Percentiles rank a stretch among this genome's conserved stretches.
phyloP scores from a whole-genome alignment of 2,329 filamentous ascomycete species.

The Teratosphaeria pseudoeucalypti region DNA sequence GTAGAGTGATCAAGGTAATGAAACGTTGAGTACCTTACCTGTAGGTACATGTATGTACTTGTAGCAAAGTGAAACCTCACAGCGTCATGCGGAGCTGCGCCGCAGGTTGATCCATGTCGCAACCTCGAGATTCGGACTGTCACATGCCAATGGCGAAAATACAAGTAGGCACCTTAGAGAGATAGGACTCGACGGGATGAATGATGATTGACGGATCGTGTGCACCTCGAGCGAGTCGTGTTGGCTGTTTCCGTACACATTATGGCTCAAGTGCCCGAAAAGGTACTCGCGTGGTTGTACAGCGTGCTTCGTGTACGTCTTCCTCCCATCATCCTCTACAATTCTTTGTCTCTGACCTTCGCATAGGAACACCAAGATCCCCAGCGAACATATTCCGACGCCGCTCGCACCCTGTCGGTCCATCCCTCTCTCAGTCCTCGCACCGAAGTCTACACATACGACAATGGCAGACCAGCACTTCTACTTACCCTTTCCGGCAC shows the following conservation, averaged over 20 bases:
- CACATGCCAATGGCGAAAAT: not conserved
- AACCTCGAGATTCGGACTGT: not conserved
- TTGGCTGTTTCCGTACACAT: not conserved
- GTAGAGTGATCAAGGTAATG: too few relatives aligned
- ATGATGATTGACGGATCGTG: not conserved
- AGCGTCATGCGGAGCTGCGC: not conserved
- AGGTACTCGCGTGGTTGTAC: constrained; percentile 90
- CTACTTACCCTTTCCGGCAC: constrained; percentile 81
- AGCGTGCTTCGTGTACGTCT: constrained; percentile 52
- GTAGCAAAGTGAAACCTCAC: too few relatives aligned
- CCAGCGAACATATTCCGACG: constrained; percentile 84
- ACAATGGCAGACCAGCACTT: constrained; percentile 76
- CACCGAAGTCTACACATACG: constrained; percentile 93
- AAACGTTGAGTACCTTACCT: too few relatives aligned
- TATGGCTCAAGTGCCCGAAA: constrained; percentile 60
- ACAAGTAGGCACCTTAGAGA: not conserved
- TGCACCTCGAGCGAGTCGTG: not conserved
- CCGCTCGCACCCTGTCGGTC: constrained; percentile 68
- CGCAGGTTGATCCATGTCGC: not conserved
- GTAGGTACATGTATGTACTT: too few relatives aligned
- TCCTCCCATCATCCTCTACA: not conserved
- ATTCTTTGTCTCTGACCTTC: not conserved
- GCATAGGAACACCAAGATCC: constrained; percentile 83
- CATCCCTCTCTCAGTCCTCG: constrained; percentile 72
- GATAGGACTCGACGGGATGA: not conserved